Evolutionary conservation across 2,329 filamentous ascomycete species (phyloP).

Genomic region (Hypomyces perniciosus): DNA sequence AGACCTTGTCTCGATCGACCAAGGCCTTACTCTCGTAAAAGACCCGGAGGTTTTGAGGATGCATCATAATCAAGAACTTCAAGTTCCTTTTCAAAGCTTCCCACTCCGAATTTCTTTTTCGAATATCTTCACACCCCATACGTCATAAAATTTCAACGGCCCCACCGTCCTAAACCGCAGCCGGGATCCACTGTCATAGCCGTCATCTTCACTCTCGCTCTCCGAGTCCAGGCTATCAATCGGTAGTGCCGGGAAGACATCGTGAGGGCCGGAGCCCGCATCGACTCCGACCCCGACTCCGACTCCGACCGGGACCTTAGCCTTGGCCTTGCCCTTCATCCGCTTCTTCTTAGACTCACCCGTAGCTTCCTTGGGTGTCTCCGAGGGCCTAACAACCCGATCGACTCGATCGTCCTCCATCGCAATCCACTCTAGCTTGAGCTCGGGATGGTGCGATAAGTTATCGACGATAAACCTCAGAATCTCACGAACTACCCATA

Average conservation of each 20-base stretch:
- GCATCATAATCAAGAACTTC: not conserved
- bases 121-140: conserved; percentile 49
- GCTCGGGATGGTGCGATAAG: conserved; percentile 46
- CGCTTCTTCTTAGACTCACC: conserved; percentile 22
- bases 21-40: no score
- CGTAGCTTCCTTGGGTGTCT: conserved; percentile 21
- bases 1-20: no score
- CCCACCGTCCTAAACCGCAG: conserved; percentile 32
- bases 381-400: conserved; percentile 39
- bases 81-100: conserved; percentile 18
- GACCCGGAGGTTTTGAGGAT: not conserved
- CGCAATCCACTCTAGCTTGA: conserved; percentile 54
- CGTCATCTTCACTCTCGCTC: conserved; percentile 30
- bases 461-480: conserved; percentile 54
- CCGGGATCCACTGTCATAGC: conserved; percentile 24
- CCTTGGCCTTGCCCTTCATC: conserved; percentile 32
- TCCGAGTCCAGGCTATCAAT: conserved; percentile 25
- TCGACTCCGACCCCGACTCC: conserved; percentile 10
- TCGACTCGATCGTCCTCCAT: conserved; percentile 47
- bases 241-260: conserved; percentile 24
- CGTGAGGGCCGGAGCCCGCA: conserved; percentile 4
- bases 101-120: conserved; percentile 47
- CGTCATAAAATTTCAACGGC: conserved; percentile 33
- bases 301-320: conserved; percentile 18
- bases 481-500: conserved; percentile 51